phyloP scores from a whole-genome alignment of 2,329 filamentous ascomycete genomes.

The Diplodia mutila region DNA sequence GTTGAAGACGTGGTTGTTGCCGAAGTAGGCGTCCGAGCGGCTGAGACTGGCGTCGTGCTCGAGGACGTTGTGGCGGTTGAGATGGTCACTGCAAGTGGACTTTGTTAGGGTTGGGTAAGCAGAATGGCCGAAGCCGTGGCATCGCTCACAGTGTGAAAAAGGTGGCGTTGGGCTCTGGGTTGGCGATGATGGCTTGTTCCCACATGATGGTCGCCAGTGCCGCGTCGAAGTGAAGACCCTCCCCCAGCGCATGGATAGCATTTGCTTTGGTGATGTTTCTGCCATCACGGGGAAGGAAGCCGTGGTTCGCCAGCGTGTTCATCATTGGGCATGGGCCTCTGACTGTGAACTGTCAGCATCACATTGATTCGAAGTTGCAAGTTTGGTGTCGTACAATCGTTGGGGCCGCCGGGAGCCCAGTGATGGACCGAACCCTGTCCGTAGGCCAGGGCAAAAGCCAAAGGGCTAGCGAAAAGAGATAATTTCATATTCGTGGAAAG shows the following conservation, averaged over 20 bases:
- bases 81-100: conserved; percentile 36
- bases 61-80: conserved; percentile 53
- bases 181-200: conserved; percentile 43
- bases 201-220: conserved; percentile 49
- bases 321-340: conserved; percentile 55
- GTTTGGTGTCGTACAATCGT: conserved; percentile 13
- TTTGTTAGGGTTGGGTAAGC: background rate
- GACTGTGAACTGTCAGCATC: conserved; percentile 19
- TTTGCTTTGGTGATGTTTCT: conserved; percentile 47
- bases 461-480: background rate
- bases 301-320: conserved; percentile 58
- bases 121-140: too few species aligned
- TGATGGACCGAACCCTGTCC: background rate
- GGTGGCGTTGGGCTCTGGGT: conserved; percentile 17
- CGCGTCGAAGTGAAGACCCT: conserved; percentile 50
- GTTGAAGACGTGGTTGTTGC: conserved; percentile 59
- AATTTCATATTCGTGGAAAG: background rate
- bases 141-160: conserved; percentile 10
- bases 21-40: conserved; percentile 55
- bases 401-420: conserved; percentile 5
- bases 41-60: conserved; percentile 57
- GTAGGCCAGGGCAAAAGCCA: background rate
- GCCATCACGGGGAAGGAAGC: conserved; percentile 53
- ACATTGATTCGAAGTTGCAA: background rate
- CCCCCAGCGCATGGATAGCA: conserved; percentile 44